Conservation (phyloP, 345 rosid species). For the Lepidium africanum region DNA sequence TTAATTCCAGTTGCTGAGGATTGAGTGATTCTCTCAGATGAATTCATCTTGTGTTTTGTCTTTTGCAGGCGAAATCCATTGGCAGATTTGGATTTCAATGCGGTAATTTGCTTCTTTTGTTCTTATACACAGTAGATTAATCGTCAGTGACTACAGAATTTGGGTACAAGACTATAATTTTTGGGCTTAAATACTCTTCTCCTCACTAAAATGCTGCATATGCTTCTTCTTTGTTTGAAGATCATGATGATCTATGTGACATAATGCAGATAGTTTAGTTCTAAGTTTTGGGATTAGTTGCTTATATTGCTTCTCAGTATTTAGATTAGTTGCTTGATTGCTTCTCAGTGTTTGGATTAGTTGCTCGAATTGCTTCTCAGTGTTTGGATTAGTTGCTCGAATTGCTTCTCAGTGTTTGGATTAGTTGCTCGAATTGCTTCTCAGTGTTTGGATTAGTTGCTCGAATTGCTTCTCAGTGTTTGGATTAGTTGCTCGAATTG, state of each 20-base stretch:
- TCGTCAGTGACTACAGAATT: neutral
- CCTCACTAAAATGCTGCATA: neutral
- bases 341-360: neutral
- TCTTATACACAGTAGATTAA: neutral
- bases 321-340: neutral
- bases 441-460: neutral
- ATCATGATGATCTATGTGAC: neutral
- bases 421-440: neutral
- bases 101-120: conserved; percentile 38
- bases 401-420: neutral
- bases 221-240: neutral
- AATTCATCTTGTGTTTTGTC: neutral
- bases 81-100: conserved; percentile 57
- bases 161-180: neutral
- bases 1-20: neutral
- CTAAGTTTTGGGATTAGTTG: neutral
- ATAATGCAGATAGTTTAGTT: neutral
- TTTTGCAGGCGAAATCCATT: conserved; percentile 53
- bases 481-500: neutral
- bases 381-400: neutral
- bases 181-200: neutral
- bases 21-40: neutral
- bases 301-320: neutral
- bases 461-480: neutral
- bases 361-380: too few relatives aligned